Percentiles rank a stretch among this genome's conserved stretches.
Conservation (phyloP, 768 basidiomycete genomes). For the Auricularia cornea region DNA sequence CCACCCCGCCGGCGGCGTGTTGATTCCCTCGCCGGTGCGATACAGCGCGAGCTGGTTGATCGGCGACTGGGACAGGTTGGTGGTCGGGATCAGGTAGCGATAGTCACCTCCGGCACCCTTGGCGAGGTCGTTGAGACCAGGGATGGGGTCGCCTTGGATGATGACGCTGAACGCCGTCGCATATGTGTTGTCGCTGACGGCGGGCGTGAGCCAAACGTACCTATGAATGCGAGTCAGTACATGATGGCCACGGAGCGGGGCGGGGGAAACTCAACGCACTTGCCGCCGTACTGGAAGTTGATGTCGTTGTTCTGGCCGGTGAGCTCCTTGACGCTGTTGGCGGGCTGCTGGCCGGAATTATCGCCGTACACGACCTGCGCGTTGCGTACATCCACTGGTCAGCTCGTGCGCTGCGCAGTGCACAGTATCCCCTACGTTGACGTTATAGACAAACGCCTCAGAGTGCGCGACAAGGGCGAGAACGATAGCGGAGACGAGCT, state of each 20-base stretch:
- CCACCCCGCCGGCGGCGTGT: not conserved
- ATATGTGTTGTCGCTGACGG: not conserved
- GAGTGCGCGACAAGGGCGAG: too few species aligned
- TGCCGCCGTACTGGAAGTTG: too few species aligned
- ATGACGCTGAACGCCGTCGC: not conserved
- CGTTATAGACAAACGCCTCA: too few species aligned
- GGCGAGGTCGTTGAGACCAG: not conserved
- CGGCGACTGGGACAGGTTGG: too few species aligned
- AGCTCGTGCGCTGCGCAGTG: too few species aligned
- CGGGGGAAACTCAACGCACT: not conserved
- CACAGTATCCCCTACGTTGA: too few species aligned
- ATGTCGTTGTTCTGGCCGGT: not conserved
- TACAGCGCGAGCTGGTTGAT: not conserved
- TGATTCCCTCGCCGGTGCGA: not conserved
- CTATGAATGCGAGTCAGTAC: not conserved
- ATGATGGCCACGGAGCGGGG: too few species aligned
- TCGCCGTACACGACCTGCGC: too few species aligned
- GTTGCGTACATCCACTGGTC: too few species aligned
- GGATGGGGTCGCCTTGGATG: not conserved
- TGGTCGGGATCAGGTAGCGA: not conserved
- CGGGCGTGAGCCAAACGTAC: not conserved
- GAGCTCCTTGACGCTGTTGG: too few species aligned
- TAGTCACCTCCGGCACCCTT: not conserved
- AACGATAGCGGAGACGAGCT: too few species aligned
- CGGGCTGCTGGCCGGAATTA: too few species aligned